These are phyloP conservation scores for Papiliotrema fonsecae DNA, from an alignment of 1,284 basidiomycete species.

Conservation along the genomic window DNA sequence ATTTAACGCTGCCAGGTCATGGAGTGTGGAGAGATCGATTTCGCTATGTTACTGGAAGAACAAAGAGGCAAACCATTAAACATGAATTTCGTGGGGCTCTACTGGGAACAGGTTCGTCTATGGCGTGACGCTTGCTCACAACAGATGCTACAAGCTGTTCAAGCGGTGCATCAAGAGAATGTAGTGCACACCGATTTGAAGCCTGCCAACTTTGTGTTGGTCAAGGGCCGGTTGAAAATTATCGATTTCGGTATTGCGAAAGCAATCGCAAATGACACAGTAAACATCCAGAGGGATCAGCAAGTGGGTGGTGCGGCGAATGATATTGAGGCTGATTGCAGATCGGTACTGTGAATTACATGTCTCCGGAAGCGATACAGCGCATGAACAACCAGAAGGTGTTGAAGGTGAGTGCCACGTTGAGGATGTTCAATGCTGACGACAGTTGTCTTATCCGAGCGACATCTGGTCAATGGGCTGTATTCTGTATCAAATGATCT, in stretches of 20 bases:
- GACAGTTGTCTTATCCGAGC: slow-evolving; percentile 56
- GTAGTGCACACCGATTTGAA: slow-evolving; percentile 96
- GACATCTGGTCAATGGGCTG: slow-evolving; percentile 99
- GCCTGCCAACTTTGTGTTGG: slow-evolving; percentile 92
- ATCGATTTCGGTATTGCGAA: slow-evolving; percentile 98
- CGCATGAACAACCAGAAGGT: slow-evolving; percentile 48
- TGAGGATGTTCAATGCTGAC: background rate
- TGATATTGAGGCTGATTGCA: slow-evolving; percentile 36
- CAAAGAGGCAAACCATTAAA: slow-evolving; percentile 75
- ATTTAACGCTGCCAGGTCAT: slow-evolving; percentile 55
- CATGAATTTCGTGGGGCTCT: slow-evolving; percentile 86
- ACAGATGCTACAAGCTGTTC: slow-evolving; percentile 94
- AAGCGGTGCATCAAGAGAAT: slow-evolving; percentile 91
- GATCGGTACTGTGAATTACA: slow-evolving; percentile 92
- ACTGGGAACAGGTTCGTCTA: slow-evolving; percentile 82
- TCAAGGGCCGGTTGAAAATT: slow-evolving; percentile 84
- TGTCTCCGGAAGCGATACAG: slow-evolving; percentile 91
- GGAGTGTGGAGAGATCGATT: slow-evolving; percentile 88
- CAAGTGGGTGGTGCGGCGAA: slow-evolving; percentile 55
- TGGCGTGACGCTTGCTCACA: background rate
- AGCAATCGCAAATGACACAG: slow-evolving; percentile 93
- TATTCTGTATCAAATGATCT: slow-evolving; percentile 94
- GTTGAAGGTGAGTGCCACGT: slow-evolving; percentile 36
- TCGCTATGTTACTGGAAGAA: slow-evolving; percentile 74
- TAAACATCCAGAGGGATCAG: slow-evolving; percentile 90